Conservation (phyloP, 1,284 basidiomycete species). For the Meira miltonrushii region DNA sequence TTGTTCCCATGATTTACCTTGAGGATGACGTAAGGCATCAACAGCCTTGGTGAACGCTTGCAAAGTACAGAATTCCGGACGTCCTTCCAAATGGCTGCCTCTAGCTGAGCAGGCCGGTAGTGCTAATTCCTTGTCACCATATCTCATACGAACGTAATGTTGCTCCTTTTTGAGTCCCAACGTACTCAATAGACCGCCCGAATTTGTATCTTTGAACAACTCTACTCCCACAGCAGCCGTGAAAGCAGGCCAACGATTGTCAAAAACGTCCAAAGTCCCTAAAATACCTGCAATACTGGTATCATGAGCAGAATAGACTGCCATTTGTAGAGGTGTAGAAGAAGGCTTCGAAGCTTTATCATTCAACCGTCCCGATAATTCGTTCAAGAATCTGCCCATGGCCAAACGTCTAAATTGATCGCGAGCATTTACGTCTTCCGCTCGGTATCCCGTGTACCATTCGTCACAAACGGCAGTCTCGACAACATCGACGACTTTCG, state of each 20-base stretch:
- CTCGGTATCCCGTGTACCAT: constrained; percentile 66
- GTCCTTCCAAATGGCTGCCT: constrained; percentile 66
- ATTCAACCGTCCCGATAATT: constrained; percentile 62
- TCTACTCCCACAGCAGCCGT: constrained; percentile 39
- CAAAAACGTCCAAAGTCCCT: constrained; percentile 68
- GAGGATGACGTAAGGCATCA: constrained; percentile 36
- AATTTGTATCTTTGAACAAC: constrained; percentile 27
- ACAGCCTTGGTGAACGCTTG: constrained; percentile 60
- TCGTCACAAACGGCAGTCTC: constrained; percentile 70
- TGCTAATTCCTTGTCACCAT: constrained; percentile 65
- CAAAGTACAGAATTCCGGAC: constrained; percentile 71
- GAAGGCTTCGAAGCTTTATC: constrained; percentile 25
- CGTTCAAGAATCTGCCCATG: constrained; percentile 68
- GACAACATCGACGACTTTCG: constrained; percentile 52
- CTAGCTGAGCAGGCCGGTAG: constrained; percentile 66
- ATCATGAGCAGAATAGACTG: constrained; percentile 59
- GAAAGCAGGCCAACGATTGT: constrained; percentile 60
- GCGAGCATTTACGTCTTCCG: constrained; percentile 22
- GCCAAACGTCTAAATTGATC: constrained; percentile 70
- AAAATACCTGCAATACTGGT: constrained; percentile 67
- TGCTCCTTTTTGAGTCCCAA: constrained; percentile 3
- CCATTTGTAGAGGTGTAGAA: constrained; percentile 40
- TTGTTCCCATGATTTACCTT: constrained; percentile 34
- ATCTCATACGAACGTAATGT: constrained; percentile 64
- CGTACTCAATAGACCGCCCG: not conserved